Percentiles rank a stretch among this genome's conserved stretches.
phyloP scores from a whole-genome alignment of 164 flowering plant species.

The Vitis cinerea region DNA sequence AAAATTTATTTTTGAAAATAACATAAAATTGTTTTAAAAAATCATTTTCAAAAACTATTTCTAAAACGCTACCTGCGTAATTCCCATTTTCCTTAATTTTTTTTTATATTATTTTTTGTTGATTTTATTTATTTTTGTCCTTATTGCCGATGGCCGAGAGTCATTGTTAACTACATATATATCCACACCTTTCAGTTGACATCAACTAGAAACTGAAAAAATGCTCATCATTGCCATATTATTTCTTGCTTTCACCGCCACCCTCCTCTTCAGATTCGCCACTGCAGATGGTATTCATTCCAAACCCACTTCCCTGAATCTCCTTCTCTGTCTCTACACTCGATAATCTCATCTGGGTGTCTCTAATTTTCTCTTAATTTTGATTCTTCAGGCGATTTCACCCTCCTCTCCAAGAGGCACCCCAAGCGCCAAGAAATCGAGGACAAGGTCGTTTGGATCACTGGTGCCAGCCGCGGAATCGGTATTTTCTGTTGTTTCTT shows the following conservation, averaged over 20 bases:
- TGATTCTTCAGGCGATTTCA: constrained; percentile 63
- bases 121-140: no score
- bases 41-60: no score
- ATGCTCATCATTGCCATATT: constrained; percentile 12
- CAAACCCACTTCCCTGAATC: neutral
- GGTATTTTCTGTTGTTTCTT: constrained; percentile 35
- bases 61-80: no score
- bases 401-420: constrained; percentile 50
- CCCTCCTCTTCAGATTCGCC: constrained; percentile 39
- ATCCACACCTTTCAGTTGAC: no score
- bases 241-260: constrained; percentile 12
- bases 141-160: no score
- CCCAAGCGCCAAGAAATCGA: constrained; percentile 74
- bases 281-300: constrained; percentile 4
- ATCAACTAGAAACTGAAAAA: neutral
- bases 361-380: neutral
- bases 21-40: no score
- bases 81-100: no score
- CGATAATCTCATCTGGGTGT: neutral
- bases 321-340: neutral
- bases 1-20: no score
- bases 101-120: no score
- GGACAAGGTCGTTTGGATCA: constrained; percentile 93
- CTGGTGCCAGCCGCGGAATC: constrained; percentile 95
- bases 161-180: no score